A percentile compares a stretch with the other conserved stretches of the same genome.
Conservation (phyloP, 2,329 filamentous ascomycete species). For the Exutisphaerella laricina region DNA sequence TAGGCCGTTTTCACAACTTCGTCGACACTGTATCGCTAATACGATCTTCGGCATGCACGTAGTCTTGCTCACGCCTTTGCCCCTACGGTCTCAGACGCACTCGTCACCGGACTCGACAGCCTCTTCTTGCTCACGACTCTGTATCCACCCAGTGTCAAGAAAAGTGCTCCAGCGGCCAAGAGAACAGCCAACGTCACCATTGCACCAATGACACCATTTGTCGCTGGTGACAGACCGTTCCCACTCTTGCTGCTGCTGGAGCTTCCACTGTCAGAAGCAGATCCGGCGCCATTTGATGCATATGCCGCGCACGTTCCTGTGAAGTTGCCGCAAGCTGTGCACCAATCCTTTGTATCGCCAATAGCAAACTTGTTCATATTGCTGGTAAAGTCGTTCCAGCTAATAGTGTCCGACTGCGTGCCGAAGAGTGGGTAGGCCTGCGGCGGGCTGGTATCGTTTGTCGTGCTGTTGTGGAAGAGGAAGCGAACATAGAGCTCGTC, state of each 20-base stretch:
- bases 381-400: conserved; percentile 63
- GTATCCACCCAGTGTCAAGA: conserved; percentile 53
- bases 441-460: conserved; percentile 40
- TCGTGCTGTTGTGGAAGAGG: conserved; percentile 58
- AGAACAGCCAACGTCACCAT: conserved; percentile 62
- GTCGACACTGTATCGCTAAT: too few species aligned
- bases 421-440: conserved; percentile 58
- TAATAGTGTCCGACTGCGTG: conserved; percentile 48
- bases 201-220: conserved; percentile 76
- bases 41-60: too few species aligned
- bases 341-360: conserved; percentile 63
- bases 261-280: conserved; percentile 19
- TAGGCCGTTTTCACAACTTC: too few species aligned
- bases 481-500: conserved; percentile 56
- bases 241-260: conserved; percentile 22
- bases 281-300: conserved; percentile 21
- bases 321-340: conserved; percentile 65
- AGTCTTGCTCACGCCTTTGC: background rate
- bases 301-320: conserved; percentile 59
- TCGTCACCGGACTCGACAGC: conserved; percentile 16
- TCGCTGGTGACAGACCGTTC: conserved; percentile 56
- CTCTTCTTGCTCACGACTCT: conserved; percentile 54
- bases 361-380: conserved; percentile 64
- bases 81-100: background rate
- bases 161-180: conserved; percentile 50